Evolutionary conservation across 108 stramenopile genomes (phyloP).

Genomic region (Fragilaria radians): DNA sequence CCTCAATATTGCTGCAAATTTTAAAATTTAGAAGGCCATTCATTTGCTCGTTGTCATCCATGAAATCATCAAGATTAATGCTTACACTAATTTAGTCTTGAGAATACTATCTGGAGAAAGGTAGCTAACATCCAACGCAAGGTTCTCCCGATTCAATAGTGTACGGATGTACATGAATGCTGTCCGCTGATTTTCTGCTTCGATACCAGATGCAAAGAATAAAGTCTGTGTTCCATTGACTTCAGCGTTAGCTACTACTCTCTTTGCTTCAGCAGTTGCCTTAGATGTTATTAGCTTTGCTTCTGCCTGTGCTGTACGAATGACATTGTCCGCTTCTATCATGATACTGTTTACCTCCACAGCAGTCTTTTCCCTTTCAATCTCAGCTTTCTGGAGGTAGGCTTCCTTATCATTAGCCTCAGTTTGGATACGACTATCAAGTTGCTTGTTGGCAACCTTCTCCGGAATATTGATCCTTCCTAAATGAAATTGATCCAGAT

Average conservation of each 20-base stretch:
- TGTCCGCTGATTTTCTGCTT: slow-evolving; percentile 29
- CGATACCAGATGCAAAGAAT: slow-evolving; percentile 20
- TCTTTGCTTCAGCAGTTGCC: slow-evolving; percentile 21
- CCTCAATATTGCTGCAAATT: too few relatives aligned
- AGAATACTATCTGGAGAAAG: slow-evolving; percentile 22
- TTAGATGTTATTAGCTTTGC: slow-evolving; percentile 28
- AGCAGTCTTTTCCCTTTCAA: slow-evolving; percentile 35
- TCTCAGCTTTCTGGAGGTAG: slow-evolving; percentile 34
- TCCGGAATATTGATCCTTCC: slow-evolving; percentile 40
- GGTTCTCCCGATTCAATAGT: slow-evolving; percentile 15
- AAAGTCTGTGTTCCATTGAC: slow-evolving; percentile 29
- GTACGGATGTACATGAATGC: slow-evolving; percentile 41
- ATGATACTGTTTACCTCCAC: slow-evolving; percentile 42
- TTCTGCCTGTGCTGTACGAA: slow-evolving; percentile 31
- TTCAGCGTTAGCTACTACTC: slow-evolving; percentile 20
- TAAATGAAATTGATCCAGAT: slow-evolving; percentile 46
- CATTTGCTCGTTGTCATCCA: too few relatives aligned
- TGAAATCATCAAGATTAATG: too few relatives aligned
- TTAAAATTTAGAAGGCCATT: too few relatives aligned
- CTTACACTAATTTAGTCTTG: too few relatives aligned
- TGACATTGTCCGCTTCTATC: slow-evolving; percentile 18
- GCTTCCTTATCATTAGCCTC: slow-evolving; percentile 36
- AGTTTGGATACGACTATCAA: slow-evolving; percentile 34
- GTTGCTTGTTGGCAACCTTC: slow-evolving; percentile 35
- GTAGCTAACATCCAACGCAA: slow-evolving; percentile 26